Conservation (phyloP, 352 stramenopile species). For the Phytophthora uliginosa region DNA sequence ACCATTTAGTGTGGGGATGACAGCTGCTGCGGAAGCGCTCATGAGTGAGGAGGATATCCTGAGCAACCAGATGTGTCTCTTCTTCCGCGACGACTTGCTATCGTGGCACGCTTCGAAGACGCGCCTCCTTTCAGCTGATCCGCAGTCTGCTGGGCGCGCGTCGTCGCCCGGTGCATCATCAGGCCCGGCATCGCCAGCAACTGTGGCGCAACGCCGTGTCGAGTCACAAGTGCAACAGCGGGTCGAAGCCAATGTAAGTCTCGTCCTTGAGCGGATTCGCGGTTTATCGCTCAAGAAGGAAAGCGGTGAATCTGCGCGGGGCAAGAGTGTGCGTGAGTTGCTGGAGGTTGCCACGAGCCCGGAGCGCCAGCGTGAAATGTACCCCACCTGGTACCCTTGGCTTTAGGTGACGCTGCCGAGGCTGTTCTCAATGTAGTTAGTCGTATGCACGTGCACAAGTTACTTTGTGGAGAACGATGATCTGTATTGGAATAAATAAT, state of each 20-base stretch:
- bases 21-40: slow-evolving; percentile 82
- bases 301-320: slow-evolving; percentile 57
- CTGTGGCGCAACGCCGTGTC: slow-evolving; percentile 60
- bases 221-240: slow-evolving; percentile 87
- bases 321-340: slow-evolving; percentile 84
- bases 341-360: slow-evolving; percentile 85
- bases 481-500: slow-evolving; percentile 43
- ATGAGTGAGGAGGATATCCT: slow-evolving; percentile 88
- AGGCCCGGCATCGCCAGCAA: slow-evolving; percentile 36
- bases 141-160: slow-evolving; percentile 33
- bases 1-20: slow-evolving; percentile 88
- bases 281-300: slow-evolving; percentile 86
- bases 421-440: slow-evolving; percentile 19
- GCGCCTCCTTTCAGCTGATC: slow-evolving; percentile 48
- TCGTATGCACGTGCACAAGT: slow-evolving; percentile 23
- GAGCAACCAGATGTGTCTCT: slow-evolving; percentile 89
- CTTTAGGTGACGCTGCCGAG: slow-evolving; percentile 50
- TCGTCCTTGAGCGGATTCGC: slow-evolving; percentile 84
- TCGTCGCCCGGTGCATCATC: slow-evolving; percentile 31
- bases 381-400: slow-evolving; percentile 90
- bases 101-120: slow-evolving; percentile 92
- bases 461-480: slow-evolving; percentile 20
- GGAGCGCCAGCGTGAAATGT: slow-evolving; percentile 88
- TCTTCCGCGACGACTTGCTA: slow-evolving; percentile 91
- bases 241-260: slow-evolving; percentile 87